Evolutionary conservation across 2,329 filamentous ascomycete species (phyloP).

Genomic region (Apiospora koreana): DNA sequence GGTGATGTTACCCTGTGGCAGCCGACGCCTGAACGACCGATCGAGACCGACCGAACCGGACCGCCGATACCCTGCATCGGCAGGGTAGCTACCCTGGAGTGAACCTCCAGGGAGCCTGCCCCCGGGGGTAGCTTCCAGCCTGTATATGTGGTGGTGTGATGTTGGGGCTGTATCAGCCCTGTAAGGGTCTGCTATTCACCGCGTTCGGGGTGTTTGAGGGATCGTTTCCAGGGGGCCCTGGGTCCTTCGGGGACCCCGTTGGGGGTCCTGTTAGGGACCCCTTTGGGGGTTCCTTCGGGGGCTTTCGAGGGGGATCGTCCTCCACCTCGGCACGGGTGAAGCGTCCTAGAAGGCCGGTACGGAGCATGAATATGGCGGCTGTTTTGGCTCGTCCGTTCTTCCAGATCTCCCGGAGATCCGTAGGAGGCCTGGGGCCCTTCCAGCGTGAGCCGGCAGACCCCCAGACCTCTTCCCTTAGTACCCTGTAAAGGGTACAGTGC

Average conservation of each 20-base stretch:
- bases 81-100: too few species aligned
- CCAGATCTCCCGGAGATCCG: background rate
- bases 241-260: too few species aligned
- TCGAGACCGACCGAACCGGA: too few species aligned
- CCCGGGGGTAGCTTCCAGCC: background rate
- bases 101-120: too few species aligned
- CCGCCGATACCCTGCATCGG: too few species aligned
- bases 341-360: background rate
- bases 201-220: background rate
- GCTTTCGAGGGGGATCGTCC: background rate
- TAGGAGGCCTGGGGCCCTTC: background rate
- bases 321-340: background rate
- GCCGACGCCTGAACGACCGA: too few species aligned
- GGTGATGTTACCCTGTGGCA: too few species aligned
- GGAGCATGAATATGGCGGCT: background rate
- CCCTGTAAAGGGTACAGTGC: background rate
- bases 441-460: fast-evolving
- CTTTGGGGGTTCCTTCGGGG: background rate
- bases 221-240: too few species aligned
- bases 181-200: background rate
- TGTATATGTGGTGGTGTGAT: background rate
- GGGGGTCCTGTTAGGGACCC: background rate
- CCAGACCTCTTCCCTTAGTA: background rate
- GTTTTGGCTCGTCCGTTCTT: background rate
- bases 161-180: background rate